Evolutionary conservation across 768 basidiomycete species (phyloP).

Genomic region (Leccinum arenicola): DNA sequence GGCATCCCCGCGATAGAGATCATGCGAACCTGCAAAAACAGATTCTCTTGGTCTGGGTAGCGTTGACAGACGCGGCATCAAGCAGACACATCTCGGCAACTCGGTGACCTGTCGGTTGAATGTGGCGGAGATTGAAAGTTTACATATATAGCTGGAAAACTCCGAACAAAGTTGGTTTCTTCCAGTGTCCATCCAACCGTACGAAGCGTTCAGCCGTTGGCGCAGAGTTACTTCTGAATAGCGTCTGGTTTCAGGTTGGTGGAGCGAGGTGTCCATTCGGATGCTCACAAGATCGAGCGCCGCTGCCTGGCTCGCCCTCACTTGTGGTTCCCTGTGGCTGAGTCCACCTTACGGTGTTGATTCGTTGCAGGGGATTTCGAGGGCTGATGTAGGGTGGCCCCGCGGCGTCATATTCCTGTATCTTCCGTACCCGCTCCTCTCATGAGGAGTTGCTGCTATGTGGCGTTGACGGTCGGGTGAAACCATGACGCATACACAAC

Average conservation of each 20-base stretch:
- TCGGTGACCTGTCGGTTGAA: constrained; percentile 3
- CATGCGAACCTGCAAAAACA: constrained; percentile 65
- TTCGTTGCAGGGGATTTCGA: constrained; percentile 36
- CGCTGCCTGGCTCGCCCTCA: constrained; percentile 36
- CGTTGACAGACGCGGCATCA: constrained; percentile 50
- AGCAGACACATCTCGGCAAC: constrained; percentile 10
- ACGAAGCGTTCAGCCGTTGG: constrained; percentile 57
- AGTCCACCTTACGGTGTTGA: constrained; percentile 57
- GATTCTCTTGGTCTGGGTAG: constrained; percentile 56
- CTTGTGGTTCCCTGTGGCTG: constrained; percentile 33
- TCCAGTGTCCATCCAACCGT: constrained; percentile 66
- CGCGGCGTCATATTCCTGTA: constrained; percentile 81
- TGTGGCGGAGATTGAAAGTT: constrained; percentile 27
- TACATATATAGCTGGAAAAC: constrained; percentile 28
- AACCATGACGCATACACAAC: constrained; percentile 74
- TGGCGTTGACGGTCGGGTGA: constrained; percentile 78
- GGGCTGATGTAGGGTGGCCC: constrained; percentile 43
- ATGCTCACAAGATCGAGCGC: constrained; percentile 50
- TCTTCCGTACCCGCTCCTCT: constrained; percentile 58
- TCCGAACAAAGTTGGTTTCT: constrained; percentile 23
- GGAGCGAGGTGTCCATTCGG: constrained; percentile 66
- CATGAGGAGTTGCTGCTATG: constrained; percentile 40
- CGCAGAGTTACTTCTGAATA: constrained; percentile 47
- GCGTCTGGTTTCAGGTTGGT: constrained; percentile 69
- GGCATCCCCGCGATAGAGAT: constrained; percentile 60